These are phyloP conservation scores for Blastobotrys persicus DNA, from an alignment of 1,139 yeast species.

Conservation along the genomic window DNA sequence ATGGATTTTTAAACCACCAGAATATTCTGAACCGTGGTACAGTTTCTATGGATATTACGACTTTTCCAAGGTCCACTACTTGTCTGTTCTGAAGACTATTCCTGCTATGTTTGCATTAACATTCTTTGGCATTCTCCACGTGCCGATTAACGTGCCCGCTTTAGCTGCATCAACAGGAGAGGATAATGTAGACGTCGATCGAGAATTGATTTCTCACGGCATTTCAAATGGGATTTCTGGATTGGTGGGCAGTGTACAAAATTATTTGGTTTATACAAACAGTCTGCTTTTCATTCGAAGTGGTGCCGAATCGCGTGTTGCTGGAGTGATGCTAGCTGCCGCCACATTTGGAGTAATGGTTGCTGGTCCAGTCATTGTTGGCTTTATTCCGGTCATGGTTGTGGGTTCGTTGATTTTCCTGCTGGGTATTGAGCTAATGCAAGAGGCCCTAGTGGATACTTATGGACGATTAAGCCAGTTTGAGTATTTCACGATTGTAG, in stretches of 20 bases:
- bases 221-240: conserved; percentile 89
- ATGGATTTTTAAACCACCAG: conserved; percentile 75
- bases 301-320: conserved; percentile 86
- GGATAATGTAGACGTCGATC: conserved; percentile 78
- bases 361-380: conserved; percentile 89
- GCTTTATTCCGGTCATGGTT: conserved; percentile 90
- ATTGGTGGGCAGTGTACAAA: conserved; percentile 80
- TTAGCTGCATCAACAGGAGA: conserved; percentile 86
- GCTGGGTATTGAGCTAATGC: conserved; percentile 82
- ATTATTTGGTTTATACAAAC: conserved; percentile 91
- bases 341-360: conserved; percentile 81
- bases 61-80: conserved; percentile 70
- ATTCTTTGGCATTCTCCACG: conserved; percentile 91
- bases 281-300: conserved; percentile 87
- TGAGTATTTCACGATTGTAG: conserved; percentile 79
- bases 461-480: conserved; percentile 69
- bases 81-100: conserved; percentile 60
- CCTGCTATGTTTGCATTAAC: conserved; percentile 96
- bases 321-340: conserved; percentile 81
- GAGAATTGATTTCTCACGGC: conserved; percentile 94
- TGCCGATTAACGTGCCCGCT: conserved; percentile 97
- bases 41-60: conserved; percentile 72
- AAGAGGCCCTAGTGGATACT: conserved; percentile 85
- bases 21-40: conserved; percentile 80
- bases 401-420: conserved; percentile 90